phyloP scores from a whole-genome alignment of 1,284 basidiomycete species.

The Boletellus dicymbophilus region DNA sequence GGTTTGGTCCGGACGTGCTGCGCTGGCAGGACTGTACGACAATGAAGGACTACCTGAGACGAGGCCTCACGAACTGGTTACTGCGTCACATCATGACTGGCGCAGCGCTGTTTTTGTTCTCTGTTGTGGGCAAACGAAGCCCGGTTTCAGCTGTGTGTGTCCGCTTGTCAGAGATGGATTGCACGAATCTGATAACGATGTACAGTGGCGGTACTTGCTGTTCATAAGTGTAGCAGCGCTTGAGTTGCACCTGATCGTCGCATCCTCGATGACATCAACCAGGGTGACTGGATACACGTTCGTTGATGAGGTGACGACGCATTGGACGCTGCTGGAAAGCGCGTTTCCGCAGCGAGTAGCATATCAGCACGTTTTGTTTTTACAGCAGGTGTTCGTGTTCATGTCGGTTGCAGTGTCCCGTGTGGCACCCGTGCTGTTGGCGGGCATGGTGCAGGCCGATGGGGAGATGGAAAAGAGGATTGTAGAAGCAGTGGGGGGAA shows the following conservation, averaged over 20 bases:
- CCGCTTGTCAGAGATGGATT: constrained; percentile 10
- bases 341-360: constrained; percentile 66
- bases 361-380: constrained; percentile 72
- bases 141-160: constrained; percentile 67
- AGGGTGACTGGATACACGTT: constrained; percentile 15
- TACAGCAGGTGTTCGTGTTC: constrained; percentile 79
- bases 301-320: constrained; percentile 26
- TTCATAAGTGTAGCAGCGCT: constrained; percentile 57
- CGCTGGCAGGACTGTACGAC: constrained; percentile 70
- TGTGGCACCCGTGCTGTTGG: constrained; percentile 65
- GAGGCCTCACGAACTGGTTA: constrained; percentile 65
- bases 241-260: constrained; percentile 65
- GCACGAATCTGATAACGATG: constrained; percentile 45
- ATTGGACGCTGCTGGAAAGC: constrained; percentile 41
- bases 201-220: constrained; percentile 82
- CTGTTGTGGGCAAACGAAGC: constrained; percentile 60
- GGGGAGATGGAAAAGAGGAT: constrained; percentile 19
- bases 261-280: constrained; percentile 34
- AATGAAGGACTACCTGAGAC: constrained; percentile 67
- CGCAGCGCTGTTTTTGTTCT: constrained; percentile 61
- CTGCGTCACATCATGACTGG: constrained; percentile 74
- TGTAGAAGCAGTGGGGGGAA: constrained; percentile 22
- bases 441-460: constrained; percentile 26
- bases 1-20: constrained; percentile 78
- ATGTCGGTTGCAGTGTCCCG: constrained; percentile 69